These are phyloP conservation scores for Colletotrichum karsti DNA, from an alignment of 2,329 filamentous ascomycete species.

Conservation along the genomic window DNA sequence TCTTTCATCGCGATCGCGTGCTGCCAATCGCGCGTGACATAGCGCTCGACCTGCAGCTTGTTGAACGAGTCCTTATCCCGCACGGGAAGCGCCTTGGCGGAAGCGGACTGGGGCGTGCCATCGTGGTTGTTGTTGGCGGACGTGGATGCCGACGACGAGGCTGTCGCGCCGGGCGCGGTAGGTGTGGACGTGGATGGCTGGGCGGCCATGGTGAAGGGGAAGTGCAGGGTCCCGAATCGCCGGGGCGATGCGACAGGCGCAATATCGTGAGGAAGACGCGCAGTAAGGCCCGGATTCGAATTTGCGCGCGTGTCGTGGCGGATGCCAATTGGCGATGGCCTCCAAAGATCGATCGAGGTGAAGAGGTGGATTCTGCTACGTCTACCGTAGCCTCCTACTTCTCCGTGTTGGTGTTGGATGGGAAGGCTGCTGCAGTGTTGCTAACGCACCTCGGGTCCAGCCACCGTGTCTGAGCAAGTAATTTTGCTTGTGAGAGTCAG, in stretches of 20 bases:
- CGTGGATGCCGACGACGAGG: constrained; percentile 41
- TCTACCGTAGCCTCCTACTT: constrained; percentile 21
- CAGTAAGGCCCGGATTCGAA: constrained; percentile 5
- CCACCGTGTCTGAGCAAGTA: not conserved
- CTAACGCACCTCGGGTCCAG: constrained; percentile 19
- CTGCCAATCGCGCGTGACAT: constrained; percentile 61
- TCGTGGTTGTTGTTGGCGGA: constrained; percentile 33
- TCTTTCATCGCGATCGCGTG: constrained; percentile 61
- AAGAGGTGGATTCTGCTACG: constrained; percentile 27
- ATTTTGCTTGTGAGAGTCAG: no score
- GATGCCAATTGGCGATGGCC: constrained; percentile 27
- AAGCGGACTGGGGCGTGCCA: constrained; percentile 26
- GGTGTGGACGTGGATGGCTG: constrained; percentile 45
- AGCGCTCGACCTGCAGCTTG: constrained; percentile 62
- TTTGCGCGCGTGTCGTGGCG: constrained; percentile 24
- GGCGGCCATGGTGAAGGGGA: constrained; percentile 51
- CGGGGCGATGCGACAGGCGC: constrained; percentile 43
- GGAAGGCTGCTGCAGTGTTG: constrained; percentile 9
- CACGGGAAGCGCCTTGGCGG: constrained; percentile 42
- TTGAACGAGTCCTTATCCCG: constrained; percentile 67
- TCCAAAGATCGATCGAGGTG: constrained; percentile 18
- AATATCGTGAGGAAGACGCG: not conserved
- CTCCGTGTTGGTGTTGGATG: constrained; percentile 26
- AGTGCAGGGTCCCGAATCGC: constrained; percentile 43
- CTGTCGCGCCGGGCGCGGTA: constrained; percentile 37